Base-by-base conservation (phyloP, 1,284 basidiomycete genomes). In the Cryptococcus jaspeensis region DNA sequence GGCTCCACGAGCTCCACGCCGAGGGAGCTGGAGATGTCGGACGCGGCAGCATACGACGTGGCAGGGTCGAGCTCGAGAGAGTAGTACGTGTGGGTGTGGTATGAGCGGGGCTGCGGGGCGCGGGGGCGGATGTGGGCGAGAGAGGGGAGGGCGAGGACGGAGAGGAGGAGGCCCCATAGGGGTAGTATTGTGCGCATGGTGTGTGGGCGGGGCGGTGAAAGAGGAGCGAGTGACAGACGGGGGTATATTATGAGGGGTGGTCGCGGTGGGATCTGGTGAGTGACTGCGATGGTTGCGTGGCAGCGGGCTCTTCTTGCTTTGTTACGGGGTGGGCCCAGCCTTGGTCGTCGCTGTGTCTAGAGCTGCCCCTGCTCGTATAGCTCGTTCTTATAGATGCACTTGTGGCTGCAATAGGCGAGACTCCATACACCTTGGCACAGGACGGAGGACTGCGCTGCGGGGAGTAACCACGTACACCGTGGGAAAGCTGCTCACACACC, bases 1-100 rank as follows among this genome's bases (percentile, higher is more conserved):
- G 84, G 86, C 70, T 95, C 92, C 50, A 98, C 88, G 50, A 96
- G 79, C 74, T 98, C 88, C 11, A 91, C 87, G 22, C 87, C 87
- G 8, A 98, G 82, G 1, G 80, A 77, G 2, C 76, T 61, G 1
- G 87, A 83, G 44, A 88, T 80, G 1, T 62, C 48, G 1, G 61
- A 56, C 11, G 71, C 68, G 0, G 47, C 44, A 50, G 86, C 82
- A 46, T 76, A 76, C 61, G 87, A 78, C 55, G 87, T 83, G 59
- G 81, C 79, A 38, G 80, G 80, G 23, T 61, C 61, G 2, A 76
- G 64, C 57, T 78, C 75, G 55, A 79, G 63, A 1, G 71, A 64
- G 57, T 73, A 79, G 66, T 99, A 99, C 66, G 88, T 82, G 77
- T 98, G 89, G 8, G 88, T 87, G 64, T 82, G 77, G 75, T 98